These are phyloP conservation scores for Ceratocystis eucalypticola DNA, from an alignment of 2,329 filamentous ascomycete species.

Conservation along the genomic window DNA sequence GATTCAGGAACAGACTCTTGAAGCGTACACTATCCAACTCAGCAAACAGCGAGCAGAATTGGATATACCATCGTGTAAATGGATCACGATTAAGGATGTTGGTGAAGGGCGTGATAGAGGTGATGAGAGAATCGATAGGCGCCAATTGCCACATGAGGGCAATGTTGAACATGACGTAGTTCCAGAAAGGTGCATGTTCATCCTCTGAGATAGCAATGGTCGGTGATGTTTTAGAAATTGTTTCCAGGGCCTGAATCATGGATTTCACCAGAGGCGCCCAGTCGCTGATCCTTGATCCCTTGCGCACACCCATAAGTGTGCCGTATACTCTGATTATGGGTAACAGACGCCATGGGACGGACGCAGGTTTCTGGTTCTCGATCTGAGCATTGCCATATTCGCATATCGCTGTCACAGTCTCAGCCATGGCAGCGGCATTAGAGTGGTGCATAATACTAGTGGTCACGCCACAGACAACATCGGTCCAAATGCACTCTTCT, in stretches of 20 bases:
- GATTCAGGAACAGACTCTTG: conserved; percentile 59
- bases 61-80: conserved; percentile 61
- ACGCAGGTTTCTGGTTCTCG: conserved; percentile 22
- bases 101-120: conserved; percentile 51
- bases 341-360: conserved; percentile 24
- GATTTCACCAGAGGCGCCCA: conserved; percentile 55
- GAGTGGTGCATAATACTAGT: conserved; percentile 76
- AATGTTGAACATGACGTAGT: conserved; percentile 40
- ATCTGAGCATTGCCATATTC: conserved; percentile 32
- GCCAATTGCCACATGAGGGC: conserved; percentile 61
- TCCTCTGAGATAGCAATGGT: conserved; percentile 26
- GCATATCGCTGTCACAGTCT: conserved; percentile 50
- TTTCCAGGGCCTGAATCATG: conserved; percentile 39
- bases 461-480: conserved; percentile 61
- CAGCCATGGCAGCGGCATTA: conserved; percentile 56
- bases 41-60: conserved; percentile 72
- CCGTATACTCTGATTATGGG: conserved; percentile 49
- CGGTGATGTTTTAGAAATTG: conserved; percentile 30
- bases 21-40: conserved; percentile 63
- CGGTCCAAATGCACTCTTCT: conserved; percentile 40
- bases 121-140: conserved; percentile 65
- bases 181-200: conserved; percentile 39
- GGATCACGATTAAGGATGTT: conserved; percentile 50
- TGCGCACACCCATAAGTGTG: conserved; percentile 62
- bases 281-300: conserved; percentile 56